Percentiles rank a stretch among this genome's conserved stretches.
phyloP scores from a whole-genome alignment of 352 stramenopile genomes.

The Globisporangium radiosum region DNA sequence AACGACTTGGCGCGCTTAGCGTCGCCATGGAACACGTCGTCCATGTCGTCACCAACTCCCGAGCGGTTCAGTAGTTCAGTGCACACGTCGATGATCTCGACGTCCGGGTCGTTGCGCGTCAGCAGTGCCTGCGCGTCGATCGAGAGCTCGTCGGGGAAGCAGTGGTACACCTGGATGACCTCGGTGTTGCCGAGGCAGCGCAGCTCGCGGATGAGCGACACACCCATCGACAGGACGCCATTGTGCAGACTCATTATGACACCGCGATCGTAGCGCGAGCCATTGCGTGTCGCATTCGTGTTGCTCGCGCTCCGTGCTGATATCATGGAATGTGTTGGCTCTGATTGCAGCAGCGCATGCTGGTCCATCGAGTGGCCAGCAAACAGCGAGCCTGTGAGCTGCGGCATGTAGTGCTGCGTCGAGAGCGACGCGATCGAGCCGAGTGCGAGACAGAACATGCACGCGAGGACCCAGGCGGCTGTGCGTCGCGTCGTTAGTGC shows the following conservation, averaged over 20 bases:
- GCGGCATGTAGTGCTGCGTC: constrained; percentile 15
- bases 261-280: constrained; percentile 12
- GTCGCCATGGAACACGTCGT: constrained; percentile 23
- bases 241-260: constrained; percentile 42
- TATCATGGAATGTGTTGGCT: not conserved
- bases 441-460: constrained; percentile 31
- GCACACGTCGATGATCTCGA: constrained; percentile 71
- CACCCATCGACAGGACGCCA: constrained; percentile 33
- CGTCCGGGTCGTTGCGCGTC: constrained; percentile 24
- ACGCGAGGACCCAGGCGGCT: constrained; percentile 29
- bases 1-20: constrained; percentile 9
- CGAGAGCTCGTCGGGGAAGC: constrained; percentile 39
- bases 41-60: constrained; percentile 2
- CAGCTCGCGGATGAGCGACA: constrained; percentile 54
- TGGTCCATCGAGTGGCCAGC: not conserved
- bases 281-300: not conserved
- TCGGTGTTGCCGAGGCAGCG: constrained; percentile 34
- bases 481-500: constrained; percentile 8
- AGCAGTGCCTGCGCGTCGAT: constrained; percentile 23
- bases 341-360: constrained; percentile 4
- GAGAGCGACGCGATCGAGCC: constrained; percentile 28
- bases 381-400: not conserved
- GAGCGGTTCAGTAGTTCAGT: constrained; percentile 20
- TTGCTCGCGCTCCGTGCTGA: too few species aligned
- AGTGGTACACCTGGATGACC: constrained; percentile 40